Percentiles rank a stretch among this genome's conserved stretches.
Evolutionary conservation across 352 stramenopile species (phyloP).

Genomic region (Thraustochytrium sp.): DNA sequence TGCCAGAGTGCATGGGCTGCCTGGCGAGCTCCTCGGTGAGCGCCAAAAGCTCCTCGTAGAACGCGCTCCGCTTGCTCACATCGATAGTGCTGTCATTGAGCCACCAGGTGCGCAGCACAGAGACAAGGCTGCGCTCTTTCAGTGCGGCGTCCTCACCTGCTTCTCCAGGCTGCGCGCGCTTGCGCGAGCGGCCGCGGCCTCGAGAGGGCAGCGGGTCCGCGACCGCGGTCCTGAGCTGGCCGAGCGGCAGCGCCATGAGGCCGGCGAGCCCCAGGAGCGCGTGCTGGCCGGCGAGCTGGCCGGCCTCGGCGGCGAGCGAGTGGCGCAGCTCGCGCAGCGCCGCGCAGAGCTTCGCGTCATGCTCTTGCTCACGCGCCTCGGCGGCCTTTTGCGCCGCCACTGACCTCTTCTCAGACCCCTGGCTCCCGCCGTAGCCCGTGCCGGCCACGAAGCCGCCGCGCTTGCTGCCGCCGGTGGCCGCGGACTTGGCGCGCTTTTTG

Average conservation of each 20-base stretch:
- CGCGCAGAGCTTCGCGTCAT: not conserved
- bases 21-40: not conserved
- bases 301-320: not conserved
- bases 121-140: not conserved
- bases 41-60: not conserved
- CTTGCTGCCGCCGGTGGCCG: too few relatives aligned
- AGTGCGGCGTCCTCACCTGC: not conserved
- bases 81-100: conserved; percentile 29
- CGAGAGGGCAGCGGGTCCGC: not conserved
- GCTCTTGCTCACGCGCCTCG: not conserved
- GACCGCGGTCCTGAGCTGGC: not conserved
- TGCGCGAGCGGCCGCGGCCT: too few relatives aligned
- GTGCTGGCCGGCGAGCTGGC: not conserved
- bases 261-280: not conserved
- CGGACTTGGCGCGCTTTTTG: too few relatives aligned
- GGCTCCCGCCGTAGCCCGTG: conserved; percentile 6
- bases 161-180: not conserved
- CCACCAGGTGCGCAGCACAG: not conserved
- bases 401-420: not conserved
- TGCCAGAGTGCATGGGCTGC: not conserved
- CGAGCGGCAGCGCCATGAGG: not conserved
- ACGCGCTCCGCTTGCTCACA: not conserved
- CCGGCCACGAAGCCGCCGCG: not conserved
- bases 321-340: not conserved
- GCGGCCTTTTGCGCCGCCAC: not conserved